Base-by-base conservation (phyloP, 2,329 filamentous ascomycete genomes). In the Cadophora sp. region DNA sequence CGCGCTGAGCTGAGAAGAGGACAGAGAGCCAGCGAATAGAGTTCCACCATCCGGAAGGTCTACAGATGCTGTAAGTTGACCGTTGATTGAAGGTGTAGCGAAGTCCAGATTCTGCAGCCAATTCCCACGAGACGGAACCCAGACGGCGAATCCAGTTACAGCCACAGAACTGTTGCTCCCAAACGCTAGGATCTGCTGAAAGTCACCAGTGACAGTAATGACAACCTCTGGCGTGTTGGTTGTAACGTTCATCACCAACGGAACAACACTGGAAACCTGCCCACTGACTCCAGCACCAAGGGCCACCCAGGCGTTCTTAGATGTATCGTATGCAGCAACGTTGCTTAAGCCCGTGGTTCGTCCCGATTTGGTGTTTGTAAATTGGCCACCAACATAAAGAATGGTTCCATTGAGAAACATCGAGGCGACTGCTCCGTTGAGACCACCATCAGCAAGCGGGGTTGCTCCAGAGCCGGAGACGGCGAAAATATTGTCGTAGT, bases 221-320 rank as follows among this genome's bases (percentile, higher is more conserved):
- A 91, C 92, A 14, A 87, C 85, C 77, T 97, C 93, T 0, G 89
- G 85, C 20, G 83, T 83, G 45, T 87, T 84, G 22, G 81, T 81
- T 0, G 91, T 94, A 36, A 96, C 80, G 77, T 97, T 98, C 76
- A 98, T 82, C 16, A 85, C 84, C 74, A 98, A 84, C 0, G 92
- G 87, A 20, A 96, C 91, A 64, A 97, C 88, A 60, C 87, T 85
- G 61, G 84, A 82, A 18, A 98, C 94, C 7, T 83, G 83, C 22
- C 94, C 96, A 75, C 97, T 88, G 39, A 99, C 90, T 67, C 96
- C 96, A 41, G 90, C 91, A 50, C 96, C 96, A 7, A 99, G 84
- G 1, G 95, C 79, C 58, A 81, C 83, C 96, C 95, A 99, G 33
- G 84, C 79, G 70, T 92, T 87, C 67, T 85, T 85, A 18, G 84